Conservation (phyloP, 192 early-diverging fungal genomes). For the Diversispora epigaea region DNA sequence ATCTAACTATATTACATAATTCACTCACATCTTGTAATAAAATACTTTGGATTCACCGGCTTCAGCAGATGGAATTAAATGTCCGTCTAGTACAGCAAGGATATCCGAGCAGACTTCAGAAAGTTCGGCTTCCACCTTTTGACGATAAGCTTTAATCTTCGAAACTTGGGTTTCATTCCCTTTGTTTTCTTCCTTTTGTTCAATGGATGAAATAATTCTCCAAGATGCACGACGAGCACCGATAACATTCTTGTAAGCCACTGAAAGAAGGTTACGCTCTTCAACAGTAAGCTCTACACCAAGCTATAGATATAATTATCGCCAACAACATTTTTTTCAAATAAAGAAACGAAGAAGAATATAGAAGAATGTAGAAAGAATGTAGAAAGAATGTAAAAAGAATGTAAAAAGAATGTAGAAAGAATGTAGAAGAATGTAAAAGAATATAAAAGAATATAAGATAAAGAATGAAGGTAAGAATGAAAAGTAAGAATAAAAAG, state of each 20-base stretch:
- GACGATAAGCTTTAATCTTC: slow-evolving; percentile 86
- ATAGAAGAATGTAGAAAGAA: background rate
- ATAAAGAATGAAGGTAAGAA: too few species aligned
- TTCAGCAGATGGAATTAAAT: slow-evolving; percentile 85
- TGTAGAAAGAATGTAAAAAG: too few species aligned
- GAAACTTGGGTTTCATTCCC: slow-evolving; percentile 82
- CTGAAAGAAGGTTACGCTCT: slow-evolving; percentile 96
- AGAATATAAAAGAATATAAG: too few species aligned
- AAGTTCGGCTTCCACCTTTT: slow-evolving; percentile 91
- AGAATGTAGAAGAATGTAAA: too few species aligned
- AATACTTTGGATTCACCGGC: slow-evolving; percentile 96
- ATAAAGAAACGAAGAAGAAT: background rate
- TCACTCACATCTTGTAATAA: slow-evolving; percentile 94
- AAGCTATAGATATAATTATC: slow-evolving; percentile 45
- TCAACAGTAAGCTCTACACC: slow-evolving; percentile 89
- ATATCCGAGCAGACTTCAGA: slow-evolving; percentile 91
- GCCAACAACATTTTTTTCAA: background rate
- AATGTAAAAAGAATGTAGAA: too few species aligned
- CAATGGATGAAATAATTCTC: slow-evolving; percentile 96
- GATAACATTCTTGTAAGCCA: slow-evolving; percentile 99
- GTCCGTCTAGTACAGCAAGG: slow-evolving; percentile 77
- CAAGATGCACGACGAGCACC: slow-evolving; percentile 96
- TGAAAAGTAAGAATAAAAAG: too few species aligned
- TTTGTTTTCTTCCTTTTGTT: slow-evolving; percentile 91
- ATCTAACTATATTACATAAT: slow-evolving; percentile 47